Percentiles rank a stretch among this genome's conserved stretches.
Conservation (phyloP, 176 grass and related monocot species). For the Phoenix dactylifera region DNA sequence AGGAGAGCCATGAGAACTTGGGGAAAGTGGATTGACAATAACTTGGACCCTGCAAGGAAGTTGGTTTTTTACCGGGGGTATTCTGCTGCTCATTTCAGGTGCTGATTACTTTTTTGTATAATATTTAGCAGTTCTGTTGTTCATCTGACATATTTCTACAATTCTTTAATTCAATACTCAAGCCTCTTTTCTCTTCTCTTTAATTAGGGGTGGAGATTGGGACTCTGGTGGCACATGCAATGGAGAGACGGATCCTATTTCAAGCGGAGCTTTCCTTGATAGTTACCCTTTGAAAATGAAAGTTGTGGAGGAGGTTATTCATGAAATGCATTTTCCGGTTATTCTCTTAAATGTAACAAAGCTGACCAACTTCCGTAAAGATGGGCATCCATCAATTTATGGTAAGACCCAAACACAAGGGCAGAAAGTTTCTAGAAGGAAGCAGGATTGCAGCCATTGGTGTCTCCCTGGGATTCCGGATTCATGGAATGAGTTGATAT, state of each 20-base stretch:
- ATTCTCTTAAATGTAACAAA: constrained; percentile 62
- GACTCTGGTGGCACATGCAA: constrained; percentile 87
- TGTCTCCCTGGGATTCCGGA: constrained; percentile 85
- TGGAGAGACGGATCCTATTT: constrained; percentile 57
- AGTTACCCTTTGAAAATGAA: constrained; percentile 74
- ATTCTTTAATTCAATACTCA: background rate
- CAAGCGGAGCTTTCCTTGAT: constrained; percentile 41
- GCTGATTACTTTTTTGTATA: background rate
- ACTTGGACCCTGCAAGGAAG: constrained; percentile 44
- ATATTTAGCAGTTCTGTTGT: too few relatives aligned
- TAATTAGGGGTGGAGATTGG: constrained; percentile 71
- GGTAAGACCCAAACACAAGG: constrained; percentile 24
- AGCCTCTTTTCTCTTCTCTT: background rate
- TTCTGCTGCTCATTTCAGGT: constrained; percentile 89
- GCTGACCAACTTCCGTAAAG: constrained; percentile 76
- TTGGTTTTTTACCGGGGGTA: constrained; percentile 90
- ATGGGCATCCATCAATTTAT: constrained; percentile 71
- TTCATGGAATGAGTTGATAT: constrained; percentile 92
- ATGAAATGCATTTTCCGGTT: constrained; percentile 58
- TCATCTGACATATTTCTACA: too few relatives aligned
- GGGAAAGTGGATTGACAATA: constrained; percentile 76
- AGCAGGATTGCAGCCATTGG: constrained; percentile 97
- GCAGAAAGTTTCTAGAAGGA: constrained; percentile 46
- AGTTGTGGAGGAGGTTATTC: constrained; percentile 56
- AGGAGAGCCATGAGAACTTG: constrained; percentile 60